Conservation (phyloP, 306 rosid species). For the Trifolium fragiferum region DNA sequence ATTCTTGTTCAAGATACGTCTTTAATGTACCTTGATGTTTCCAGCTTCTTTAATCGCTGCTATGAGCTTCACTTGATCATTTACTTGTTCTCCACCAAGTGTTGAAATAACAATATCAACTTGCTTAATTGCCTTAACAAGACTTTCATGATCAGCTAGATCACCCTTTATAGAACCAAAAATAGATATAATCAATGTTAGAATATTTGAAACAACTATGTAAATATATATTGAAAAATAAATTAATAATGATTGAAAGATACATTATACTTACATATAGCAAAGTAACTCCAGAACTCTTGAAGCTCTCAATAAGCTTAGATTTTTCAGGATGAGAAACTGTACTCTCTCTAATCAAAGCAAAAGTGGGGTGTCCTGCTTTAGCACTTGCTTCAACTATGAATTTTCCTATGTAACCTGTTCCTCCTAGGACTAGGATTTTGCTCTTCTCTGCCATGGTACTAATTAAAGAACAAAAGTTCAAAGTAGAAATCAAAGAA, state of each 20-base stretch:
- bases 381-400: slow-evolving; percentile 47
- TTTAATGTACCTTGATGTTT: slow-evolving; percentile 46
- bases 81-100: slow-evolving; percentile 33
- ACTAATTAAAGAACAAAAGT: background rate
- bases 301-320: slow-evolving; percentile 46
- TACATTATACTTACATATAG: slow-evolving; percentile 38
- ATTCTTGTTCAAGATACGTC: no score
- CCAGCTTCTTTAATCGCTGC: slow-evolving; percentile 61
- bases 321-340: slow-evolving; percentile 44
- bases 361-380: slow-evolving; percentile 53
- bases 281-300: slow-evolving; percentile 42
- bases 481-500: background rate
- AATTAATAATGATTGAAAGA: background rate
- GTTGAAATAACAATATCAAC: slow-evolving; percentile 53
- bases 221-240: background rate
- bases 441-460: slow-evolving; percentile 50
- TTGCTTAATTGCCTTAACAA: slow-evolving; percentile 51
- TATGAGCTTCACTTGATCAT: slow-evolving; percentile 49
- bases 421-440: slow-evolving; percentile 51
- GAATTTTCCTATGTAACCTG: slow-evolving; percentile 51
- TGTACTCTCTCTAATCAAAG: slow-evolving; percentile 39
- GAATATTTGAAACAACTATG: background rate
- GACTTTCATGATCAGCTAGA: slow-evolving; percentile 42
- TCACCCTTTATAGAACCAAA: slow-evolving; percentile 44
- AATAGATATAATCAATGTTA: background rate